These are phyloP conservation scores for Talaromyces sp. DNA, from an alignment of 2,329 filamentous ascomycete species.

Conservation along the genomic window DNA sequence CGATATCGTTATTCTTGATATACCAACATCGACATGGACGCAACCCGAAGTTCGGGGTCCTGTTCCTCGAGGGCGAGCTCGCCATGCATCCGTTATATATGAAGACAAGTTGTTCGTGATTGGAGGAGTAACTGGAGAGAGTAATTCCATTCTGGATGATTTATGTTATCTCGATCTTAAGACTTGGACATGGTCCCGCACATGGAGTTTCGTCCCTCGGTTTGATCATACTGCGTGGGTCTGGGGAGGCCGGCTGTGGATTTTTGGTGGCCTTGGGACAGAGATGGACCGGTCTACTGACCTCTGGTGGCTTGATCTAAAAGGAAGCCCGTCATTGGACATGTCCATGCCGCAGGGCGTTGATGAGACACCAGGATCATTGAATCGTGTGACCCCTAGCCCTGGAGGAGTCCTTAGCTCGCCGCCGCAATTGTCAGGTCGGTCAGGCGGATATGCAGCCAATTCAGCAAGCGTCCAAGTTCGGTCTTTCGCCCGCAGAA, in stretches of 20 bases:
- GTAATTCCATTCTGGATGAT: slow-evolving; percentile 85
- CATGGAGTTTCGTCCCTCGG: slow-evolving; percentile 90
- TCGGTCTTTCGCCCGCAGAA: slow-evolving; percentile 49
- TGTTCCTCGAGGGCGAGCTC: slow-evolving; percentile 81
- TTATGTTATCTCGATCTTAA: slow-evolving; percentile 96
- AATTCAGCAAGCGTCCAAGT: slow-evolving; percentile 63
- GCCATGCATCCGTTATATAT: slow-evolving; percentile 89
- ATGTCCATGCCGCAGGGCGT: slow-evolving; percentile 60
- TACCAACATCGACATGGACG: slow-evolving; percentile 92
- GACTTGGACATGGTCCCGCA: slow-evolving; percentile 94
- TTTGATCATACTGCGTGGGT: slow-evolving; percentile 96
- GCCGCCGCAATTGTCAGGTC: slow-evolving; percentile 35
- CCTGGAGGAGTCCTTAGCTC: slow-evolving; percentile 36
- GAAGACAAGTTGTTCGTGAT: slow-evolving; percentile 96
- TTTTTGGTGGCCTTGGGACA: slow-evolving; percentile 89
- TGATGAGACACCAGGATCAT: slow-evolving; percentile 40
- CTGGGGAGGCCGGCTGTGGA: slow-evolving; percentile 89
- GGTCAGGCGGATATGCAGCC: slow-evolving; percentile 63
- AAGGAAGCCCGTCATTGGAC: slow-evolving; percentile 82
- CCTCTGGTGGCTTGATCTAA: slow-evolving; percentile 95
- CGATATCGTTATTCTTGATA: slow-evolving; percentile 92
- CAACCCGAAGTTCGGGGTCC: slow-evolving; percentile 83
- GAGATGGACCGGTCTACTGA: slow-evolving; percentile 97
- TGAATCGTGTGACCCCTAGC: slow-evolving; percentile 36
- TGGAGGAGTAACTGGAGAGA: slow-evolving; percentile 87